Base-by-base conservation (phyloP, 352 stramenopile genomes). In the Pythium apleroticum region DNA sequence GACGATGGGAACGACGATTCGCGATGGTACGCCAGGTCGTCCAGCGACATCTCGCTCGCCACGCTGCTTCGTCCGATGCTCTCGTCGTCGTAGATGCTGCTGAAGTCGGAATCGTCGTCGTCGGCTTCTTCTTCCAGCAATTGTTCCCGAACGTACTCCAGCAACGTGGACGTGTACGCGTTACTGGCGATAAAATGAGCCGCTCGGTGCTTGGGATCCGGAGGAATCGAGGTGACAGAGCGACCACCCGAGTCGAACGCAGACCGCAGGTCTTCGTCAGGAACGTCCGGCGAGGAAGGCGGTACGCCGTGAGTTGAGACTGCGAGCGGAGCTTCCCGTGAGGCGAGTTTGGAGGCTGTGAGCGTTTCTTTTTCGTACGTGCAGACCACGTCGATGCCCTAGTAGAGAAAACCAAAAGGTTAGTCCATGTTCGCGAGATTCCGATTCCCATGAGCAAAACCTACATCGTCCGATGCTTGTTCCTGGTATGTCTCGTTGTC, bases 81-180 rank as follows among this genome's bases (percentile, higher is more conserved):
- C 5, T 50, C 43, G 14, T 60, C 39, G 24, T 54, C 22, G 37
- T 45, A 49, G 33, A 31, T 63, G 19, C 62, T 63, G 24, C 56
- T 65, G 24, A 57, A 57, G 43, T 65, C 56, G 15, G 63, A 70
- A 39, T 62, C 63, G 10, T 56, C 60, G 43, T 53, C 35, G 1
- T 41, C 50, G 30, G 57, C 56, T 19, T 57, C 49, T 57, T 68
- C 65, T 17, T 78, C 71, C 7, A 78, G 50, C 10, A 78, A 53
- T 37, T 78, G 68, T 30, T 78, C 71, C 7, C 68, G 68, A 0
- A 69, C 64, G 27, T 75, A 78, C 30, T 75, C 57, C 0, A 78
- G 60, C 27, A 78, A 41, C 14, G 68, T 75, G 9, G 60, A 75
- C 25, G 71, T 78, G 61, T 78, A 78, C 24, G 46, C 71, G 43